phyloP scores from a whole-genome alignment of 2,329 filamentous ascomycete genomes.

The Trichoderma sp. region DNA sequence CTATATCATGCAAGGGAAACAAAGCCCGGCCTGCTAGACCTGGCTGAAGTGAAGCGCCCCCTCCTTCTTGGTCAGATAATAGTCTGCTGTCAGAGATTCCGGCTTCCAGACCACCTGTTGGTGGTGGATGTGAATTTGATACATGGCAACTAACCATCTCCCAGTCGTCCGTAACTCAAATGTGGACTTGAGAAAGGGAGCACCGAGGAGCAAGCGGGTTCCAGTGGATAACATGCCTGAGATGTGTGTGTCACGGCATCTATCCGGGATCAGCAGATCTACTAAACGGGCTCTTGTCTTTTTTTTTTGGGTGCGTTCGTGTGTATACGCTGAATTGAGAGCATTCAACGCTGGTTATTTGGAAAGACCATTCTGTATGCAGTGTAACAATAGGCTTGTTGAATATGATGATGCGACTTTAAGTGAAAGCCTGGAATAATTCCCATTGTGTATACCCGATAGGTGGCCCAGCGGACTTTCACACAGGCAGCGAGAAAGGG shows the following conservation, averaged over 20 bases:
- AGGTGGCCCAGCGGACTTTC: background rate
- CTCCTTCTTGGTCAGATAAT: background rate
- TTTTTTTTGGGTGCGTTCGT: background rate
- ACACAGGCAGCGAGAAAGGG: background rate
- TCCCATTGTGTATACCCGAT: background rate
- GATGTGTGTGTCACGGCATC: background rate
- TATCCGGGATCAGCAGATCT: background rate
- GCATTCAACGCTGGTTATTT: background rate
- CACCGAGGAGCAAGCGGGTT: background rate
- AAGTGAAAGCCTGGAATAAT: background rate
- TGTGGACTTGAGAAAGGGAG: background rate
- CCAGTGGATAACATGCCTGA: background rate
- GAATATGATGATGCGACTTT: background rate
- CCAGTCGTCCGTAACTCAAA: background rate
- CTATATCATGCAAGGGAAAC: constrained; percentile 1
- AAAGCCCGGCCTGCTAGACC: background rate
- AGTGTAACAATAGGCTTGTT: background rate
- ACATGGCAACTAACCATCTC: background rate
- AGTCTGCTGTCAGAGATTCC: background rate
- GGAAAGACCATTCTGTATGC: background rate
- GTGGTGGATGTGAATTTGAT: background rate
- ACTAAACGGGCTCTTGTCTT: background rate
- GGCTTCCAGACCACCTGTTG: background rate
- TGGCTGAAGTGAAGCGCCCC: constrained; percentile 11
- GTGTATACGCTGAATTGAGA: background rate